Percentiles rank a stretch among this genome's conserved stretches.
Evolutionary conservation across 1,284 basidiomycete genomes (phyloP).

Genomic region (Porodaedalea pini): DNA sequence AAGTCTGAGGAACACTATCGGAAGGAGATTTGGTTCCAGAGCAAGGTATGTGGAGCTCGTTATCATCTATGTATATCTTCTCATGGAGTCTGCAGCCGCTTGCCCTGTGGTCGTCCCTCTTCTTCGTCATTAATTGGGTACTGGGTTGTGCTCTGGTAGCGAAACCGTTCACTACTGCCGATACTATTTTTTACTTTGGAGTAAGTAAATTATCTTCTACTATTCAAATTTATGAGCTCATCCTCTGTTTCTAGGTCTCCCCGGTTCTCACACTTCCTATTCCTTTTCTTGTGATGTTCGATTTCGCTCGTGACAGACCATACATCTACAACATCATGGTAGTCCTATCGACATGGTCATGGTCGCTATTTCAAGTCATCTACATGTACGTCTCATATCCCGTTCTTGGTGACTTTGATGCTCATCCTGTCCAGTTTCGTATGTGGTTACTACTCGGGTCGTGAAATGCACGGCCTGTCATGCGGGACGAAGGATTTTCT

Average conservation of each 20-base stretch:
- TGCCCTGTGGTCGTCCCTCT: constrained; percentile 61
- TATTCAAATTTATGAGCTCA: constrained; percentile 21
- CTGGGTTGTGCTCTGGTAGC: constrained; percentile 53
- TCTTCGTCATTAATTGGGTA: constrained; percentile 70
- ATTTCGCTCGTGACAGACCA: constrained; percentile 62
- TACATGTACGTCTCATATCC: constrained; percentile 44
- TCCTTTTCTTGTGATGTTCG: constrained; percentile 57
- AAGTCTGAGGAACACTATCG: constrained; percentile 57
- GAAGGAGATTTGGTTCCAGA: constrained; percentile 49
- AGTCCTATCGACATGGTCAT: constrained; percentile 53
- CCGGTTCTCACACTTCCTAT: constrained; percentile 41
- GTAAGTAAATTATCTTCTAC: constrained; percentile 30
- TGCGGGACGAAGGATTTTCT: constrained; percentile 57
- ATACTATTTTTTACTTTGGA: constrained; percentile 62
- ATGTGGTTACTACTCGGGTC: constrained; percentile 46
- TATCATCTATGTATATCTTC: background rate
- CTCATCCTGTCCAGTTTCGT: constrained; percentile 40
- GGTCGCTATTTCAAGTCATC: constrained; percentile 44
- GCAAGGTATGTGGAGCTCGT: constrained; percentile 35
- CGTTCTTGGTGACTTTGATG: background rate
- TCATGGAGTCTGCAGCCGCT: constrained; percentile 37
- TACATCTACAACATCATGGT: constrained; percentile 59
- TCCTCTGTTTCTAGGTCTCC: constrained; percentile 36
- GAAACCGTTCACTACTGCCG: constrained; percentile 42
- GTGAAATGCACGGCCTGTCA: constrained; percentile 26